phyloP scores from a whole-genome alignment of 805 yeast species.

The Lipomyces spencermartinsiae region DNA sequence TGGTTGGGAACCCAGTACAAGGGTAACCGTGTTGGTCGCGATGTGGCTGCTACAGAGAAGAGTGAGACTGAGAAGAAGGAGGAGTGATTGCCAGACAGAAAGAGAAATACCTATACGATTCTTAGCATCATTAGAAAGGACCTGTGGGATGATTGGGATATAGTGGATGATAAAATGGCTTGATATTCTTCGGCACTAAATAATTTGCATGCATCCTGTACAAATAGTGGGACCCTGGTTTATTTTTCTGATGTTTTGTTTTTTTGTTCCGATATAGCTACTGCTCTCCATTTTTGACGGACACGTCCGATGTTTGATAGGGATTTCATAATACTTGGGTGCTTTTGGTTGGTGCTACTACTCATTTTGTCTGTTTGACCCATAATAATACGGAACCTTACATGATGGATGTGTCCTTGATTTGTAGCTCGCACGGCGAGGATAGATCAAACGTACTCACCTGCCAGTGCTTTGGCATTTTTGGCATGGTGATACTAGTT shows the following conservation, averaged over 20 bases:
- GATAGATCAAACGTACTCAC: no score
- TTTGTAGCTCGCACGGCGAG: no score
- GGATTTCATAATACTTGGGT: not conserved
- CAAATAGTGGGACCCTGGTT: not conserved
- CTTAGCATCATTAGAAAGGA: not conserved
- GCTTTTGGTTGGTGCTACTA: not conserved
- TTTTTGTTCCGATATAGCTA: not conserved
- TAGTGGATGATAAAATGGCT: not conserved
- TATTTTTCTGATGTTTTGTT: not conserved
- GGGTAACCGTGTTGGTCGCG: constrained; percentile 23
- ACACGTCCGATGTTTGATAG: not conserved
- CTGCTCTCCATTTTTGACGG: not conserved
- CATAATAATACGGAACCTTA: not conserved
- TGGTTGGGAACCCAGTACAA: constrained; percentile 64
- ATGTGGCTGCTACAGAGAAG: constrained; percentile 6
- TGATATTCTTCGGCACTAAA: not conserved
- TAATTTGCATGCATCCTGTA: not conserved
- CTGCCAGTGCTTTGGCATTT: no score
- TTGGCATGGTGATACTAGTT: no score
- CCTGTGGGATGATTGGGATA: not conserved
- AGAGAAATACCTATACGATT: not conserved
- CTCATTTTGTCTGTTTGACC: not conserved
- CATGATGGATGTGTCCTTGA: no score
- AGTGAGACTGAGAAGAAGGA: constrained; percentile 22
- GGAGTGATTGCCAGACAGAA: not conserved